Evolutionary conservation across 1,139 yeast species (phyloP), one percentile per base, ranked within the genome.

Genomic region (Kurtzmaniella quercitrusa): DNA sequence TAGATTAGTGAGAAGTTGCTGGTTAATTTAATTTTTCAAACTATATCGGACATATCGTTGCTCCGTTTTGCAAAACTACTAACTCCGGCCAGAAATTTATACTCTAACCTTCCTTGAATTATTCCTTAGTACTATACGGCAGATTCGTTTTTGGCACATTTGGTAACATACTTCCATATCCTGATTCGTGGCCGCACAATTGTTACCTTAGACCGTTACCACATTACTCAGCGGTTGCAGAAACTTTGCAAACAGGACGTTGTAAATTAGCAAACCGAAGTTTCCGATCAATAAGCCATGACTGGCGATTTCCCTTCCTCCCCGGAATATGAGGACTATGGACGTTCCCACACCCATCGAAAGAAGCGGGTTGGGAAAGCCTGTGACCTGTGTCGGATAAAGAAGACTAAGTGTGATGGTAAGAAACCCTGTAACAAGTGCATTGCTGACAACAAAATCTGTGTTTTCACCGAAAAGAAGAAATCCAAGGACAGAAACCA

Each of bases 341-440:
- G 15, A 8, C 37, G 41, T 23, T 40, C 41, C 10, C 48, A 46
- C 36, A 58, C 52, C 14, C 49, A 52, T 21, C 73, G 74, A 57
- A 84, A 83, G 69, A 82, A 81, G 62, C 64, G 94, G 48, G 93
- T 85, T 6, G 87, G 88, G 36, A 85, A 84, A 57, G 94, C 94
- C 5, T 85, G 94, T 55, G 93, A 85, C 58, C 79, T 85, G 43
- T 85, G 94, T 62, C 70, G 91, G 42, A 77, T 83, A 56, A 83
- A 83, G 57, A 84, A 82, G 63, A 81, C 88, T 11, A 81, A 83
- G 55, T 85, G 91, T 62, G 89, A 85, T 52, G 94, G 94, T 15
- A 75, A 78, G 50, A 82, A 82, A 55, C 93, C 94, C 2, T 85
- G 94, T 56, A 73, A 79, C 37, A 71, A 85, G 43, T 85, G 94